These are phyloP conservation scores for Glycine tomentella DNA, from an alignment of 306 rosid genomes.

Conservation along the genomic window DNA sequence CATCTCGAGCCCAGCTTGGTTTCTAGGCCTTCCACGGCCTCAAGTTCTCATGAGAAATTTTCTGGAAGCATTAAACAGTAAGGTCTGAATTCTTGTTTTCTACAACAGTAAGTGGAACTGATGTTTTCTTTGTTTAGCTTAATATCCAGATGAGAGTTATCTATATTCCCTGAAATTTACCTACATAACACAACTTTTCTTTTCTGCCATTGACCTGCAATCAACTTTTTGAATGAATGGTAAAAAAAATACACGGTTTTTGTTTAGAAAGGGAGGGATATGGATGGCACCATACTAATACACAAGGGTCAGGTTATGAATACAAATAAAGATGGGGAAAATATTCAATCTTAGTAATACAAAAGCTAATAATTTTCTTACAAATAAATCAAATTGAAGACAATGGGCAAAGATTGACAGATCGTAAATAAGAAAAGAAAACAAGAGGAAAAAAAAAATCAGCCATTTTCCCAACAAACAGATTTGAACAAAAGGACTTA, in stretches of 20 bases:
- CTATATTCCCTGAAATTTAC: no score
- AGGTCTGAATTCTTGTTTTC: slow-evolving; percentile 1
- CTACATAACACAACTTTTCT: neutral
- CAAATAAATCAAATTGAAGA: slow-evolving; percentile 38
- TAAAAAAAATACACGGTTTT: neutral
- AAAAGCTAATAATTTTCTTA: slow-evolving; percentile 34
- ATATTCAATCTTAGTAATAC: slow-evolving; percentile 11
- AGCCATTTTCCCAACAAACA: slow-evolving; percentile 36
- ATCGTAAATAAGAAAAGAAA: neutral
- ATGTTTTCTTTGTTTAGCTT: neutral
- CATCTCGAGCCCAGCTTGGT: no score
- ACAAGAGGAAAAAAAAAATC: neutral
- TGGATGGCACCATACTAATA: neutral
- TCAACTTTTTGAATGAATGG: neutral
- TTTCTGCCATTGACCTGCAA: neutral
- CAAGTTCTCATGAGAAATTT: neutral
- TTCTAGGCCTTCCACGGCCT: neutral
- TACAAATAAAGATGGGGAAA: neutral
- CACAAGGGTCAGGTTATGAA: neutral
- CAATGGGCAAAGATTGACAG: slow-evolving; percentile 22
- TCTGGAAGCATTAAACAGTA: neutral
- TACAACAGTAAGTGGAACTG: neutral
- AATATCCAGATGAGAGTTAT: neutral
- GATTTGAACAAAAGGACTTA: slow-evolving; percentile 29
- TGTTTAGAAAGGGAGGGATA: neutral